These are phyloP conservation scores for Tetradesmus obliquus DNA, from an alignment of 139 green algal species.

Conservation along the genomic window DNA sequence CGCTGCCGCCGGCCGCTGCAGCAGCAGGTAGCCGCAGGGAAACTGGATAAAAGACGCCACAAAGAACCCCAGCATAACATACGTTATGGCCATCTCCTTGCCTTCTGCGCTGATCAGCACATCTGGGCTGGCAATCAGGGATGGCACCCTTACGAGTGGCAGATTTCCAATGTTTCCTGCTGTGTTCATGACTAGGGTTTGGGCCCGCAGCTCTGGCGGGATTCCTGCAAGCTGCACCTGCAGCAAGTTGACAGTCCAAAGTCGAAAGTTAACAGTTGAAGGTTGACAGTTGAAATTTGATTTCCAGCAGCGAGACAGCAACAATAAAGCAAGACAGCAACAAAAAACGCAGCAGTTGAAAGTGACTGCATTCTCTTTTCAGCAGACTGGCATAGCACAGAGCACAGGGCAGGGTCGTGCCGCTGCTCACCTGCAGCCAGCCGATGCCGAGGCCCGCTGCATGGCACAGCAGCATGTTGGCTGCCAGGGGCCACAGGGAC, in stretches of 20 bases:
- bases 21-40: conserved; percentile 46
- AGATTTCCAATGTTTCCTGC: conserved; percentile 50
- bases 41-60: conserved; percentile 59
- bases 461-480: conserved; percentile 37
- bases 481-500: conserved; percentile 30
- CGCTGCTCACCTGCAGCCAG: background rate
- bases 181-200: conserved; percentile 28
- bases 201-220: background rate
- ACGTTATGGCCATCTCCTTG: conserved; percentile 28
- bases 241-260: background rate
- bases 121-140: conserved; percentile 18
- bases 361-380: too few relatives aligned
- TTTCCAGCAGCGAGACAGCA: too few relatives aligned
- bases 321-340: too few relatives aligned
- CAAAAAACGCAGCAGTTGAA: too few relatives aligned
- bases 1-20: conserved; percentile 36
- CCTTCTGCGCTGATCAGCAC: background rate
- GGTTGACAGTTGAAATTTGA: too few relatives aligned
- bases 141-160: conserved; percentile 44
- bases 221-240: background rate
- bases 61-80: conserved; percentile 55
- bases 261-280: too few relatives aligned
- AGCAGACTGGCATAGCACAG: too few relatives aligned
- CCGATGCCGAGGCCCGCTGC: background rate
- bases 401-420: too few relatives aligned